Percentiles rank a stretch among this genome's conserved stretches.
phyloP scores from a whole-genome alignment of 495 filamentous ascomycete species.

The Neurospora sp. region DNA sequence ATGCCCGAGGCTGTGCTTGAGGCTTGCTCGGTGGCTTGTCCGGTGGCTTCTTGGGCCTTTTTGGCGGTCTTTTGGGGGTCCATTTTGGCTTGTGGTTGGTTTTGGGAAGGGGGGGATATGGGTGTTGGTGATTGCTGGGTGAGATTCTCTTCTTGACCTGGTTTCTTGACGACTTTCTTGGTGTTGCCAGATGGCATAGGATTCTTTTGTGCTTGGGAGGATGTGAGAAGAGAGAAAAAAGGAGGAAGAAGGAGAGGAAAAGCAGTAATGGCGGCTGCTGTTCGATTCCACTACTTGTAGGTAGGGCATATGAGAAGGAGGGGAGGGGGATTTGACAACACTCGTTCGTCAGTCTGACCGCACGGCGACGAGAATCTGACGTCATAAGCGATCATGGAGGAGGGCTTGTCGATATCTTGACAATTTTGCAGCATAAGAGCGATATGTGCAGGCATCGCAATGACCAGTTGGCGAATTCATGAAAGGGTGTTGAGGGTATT shows the following conservation, averaged over 20 bases:
- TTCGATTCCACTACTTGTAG: neutral
- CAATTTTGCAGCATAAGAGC: neutral
- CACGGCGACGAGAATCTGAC: neutral
- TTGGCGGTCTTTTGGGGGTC: constrained; percentile 1
- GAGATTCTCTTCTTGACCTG: neutral
- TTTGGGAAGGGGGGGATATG: neutral
- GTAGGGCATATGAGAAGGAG: neutral
- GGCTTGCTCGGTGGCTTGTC: constrained; percentile 22
- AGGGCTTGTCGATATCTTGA: neutral
- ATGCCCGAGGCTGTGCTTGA: constrained; percentile 42
- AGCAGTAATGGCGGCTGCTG: neutral
- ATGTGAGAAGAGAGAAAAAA: neutral
- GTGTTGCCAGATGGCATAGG: neutral
- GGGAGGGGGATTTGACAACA: neutral
- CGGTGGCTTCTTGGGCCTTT: neutral
- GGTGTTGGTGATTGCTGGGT: neutral
- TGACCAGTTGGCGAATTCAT: neutral
- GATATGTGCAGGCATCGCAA: neutral
- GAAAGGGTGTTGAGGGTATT: neutral
- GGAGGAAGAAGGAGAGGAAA: neutral
- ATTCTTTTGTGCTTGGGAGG: neutral
- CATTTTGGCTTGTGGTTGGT: neutral
- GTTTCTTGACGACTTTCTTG: neutral
- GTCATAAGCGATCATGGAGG: neutral
- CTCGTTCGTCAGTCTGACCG: neutral